Evolutionary conservation across 352 stramenopile genomes (phyloP).

Genomic region (Pythium dissotocum): DNA sequence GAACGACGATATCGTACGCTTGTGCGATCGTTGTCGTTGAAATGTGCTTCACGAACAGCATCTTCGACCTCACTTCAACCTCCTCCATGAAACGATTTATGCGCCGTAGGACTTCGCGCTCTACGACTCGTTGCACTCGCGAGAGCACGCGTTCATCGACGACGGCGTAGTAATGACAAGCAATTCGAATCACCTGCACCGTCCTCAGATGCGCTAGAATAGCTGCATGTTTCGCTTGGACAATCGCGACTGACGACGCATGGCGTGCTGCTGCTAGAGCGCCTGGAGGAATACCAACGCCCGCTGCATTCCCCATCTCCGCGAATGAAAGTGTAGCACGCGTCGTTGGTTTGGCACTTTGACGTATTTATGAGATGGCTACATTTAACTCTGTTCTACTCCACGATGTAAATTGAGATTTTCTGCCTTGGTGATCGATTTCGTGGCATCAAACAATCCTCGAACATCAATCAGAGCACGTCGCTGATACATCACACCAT

Average conservation of each 20-base stretch:
- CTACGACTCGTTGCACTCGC: constrained; percentile 46
- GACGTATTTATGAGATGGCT: constrained; percentile 27
- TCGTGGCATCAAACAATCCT: constrained; percentile 1
- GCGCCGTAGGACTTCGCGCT: constrained; percentile 48
- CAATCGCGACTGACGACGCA: constrained; percentile 25
- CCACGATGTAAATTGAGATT: not conserved
- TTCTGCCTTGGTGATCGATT: not conserved
- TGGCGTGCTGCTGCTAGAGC: constrained; percentile 27
- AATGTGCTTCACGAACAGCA: constrained; percentile 65
- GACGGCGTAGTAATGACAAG: constrained; percentile 44
- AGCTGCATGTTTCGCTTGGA: constrained; percentile 32
- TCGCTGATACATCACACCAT: not conserved
- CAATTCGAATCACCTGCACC: constrained; percentile 36
- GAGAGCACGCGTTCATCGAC: constrained; percentile 59
- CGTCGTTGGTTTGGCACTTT: constrained; percentile 2
- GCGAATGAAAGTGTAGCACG: not conserved
- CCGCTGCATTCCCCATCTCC: constrained; percentile 51
- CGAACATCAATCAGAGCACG: not conserved
- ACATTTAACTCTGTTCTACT: constrained; percentile 5
- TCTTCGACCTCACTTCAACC: constrained; percentile 57
- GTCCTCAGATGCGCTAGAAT: constrained; percentile 38
- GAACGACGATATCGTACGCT: constrained; percentile 48
- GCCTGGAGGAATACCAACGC: constrained; percentile 37
- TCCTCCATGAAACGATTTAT: constrained; percentile 45
- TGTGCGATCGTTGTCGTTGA: constrained; percentile 55